Percentiles rank a stretch among this genome's conserved stretches.
Conservation (phyloP, 2,329 filamentous ascomycete genomes). For the Cyanodermella asteris region DNA sequence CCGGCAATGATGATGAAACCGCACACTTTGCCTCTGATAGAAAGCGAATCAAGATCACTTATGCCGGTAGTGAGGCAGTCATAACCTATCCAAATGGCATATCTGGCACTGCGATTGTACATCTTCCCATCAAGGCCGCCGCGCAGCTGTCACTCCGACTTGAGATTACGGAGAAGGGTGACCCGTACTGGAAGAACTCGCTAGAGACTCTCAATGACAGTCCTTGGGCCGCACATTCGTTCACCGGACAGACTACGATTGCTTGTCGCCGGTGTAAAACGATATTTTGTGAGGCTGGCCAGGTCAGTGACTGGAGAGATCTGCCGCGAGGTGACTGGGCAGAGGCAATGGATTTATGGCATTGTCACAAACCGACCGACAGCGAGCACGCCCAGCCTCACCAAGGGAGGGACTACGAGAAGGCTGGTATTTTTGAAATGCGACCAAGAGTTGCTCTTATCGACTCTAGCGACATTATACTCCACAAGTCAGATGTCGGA, state of each 20-base stretch:
- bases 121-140: slow-evolving; percentile 20
- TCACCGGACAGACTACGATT: slow-evolving; percentile 4
- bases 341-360: slow-evolving; percentile 99
- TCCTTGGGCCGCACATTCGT: slow-evolving; percentile 4
- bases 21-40: slow-evolving; percentile 23
- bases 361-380: slow-evolving; percentile 71
- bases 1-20: slow-evolving; percentile 20
- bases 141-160: slow-evolving; percentile 33
- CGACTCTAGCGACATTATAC: slow-evolving; percentile 55
- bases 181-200: slow-evolving; percentile 3
- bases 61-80: slow-evolving; percentile 21
- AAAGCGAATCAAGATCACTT: slow-evolving; percentile 20
- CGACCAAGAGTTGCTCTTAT: slow-evolving; percentile 50
- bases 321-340: slow-evolving; percentile 94
- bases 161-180: slow-evolving; percentile 18
- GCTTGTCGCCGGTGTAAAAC: slow-evolving; percentile 17
- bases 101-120: slow-evolving; percentile 24
- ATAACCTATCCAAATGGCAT: slow-evolving; percentile 26
- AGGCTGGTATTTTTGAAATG: slow-evolving; percentile 50
- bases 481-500: slow-evolving; percentile 17
- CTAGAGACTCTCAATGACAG: background rate
- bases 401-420: slow-evolving; percentile 56
- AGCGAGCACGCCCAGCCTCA: slow-evolving; percentile 12
- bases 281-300: slow-evolving; percentile 11
- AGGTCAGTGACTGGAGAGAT: slow-evolving; percentile 55